phyloP scores from a whole-genome alignment of 2,329 filamentous ascomycete genomes.

The Curvularia eragrostidis region DNA sequence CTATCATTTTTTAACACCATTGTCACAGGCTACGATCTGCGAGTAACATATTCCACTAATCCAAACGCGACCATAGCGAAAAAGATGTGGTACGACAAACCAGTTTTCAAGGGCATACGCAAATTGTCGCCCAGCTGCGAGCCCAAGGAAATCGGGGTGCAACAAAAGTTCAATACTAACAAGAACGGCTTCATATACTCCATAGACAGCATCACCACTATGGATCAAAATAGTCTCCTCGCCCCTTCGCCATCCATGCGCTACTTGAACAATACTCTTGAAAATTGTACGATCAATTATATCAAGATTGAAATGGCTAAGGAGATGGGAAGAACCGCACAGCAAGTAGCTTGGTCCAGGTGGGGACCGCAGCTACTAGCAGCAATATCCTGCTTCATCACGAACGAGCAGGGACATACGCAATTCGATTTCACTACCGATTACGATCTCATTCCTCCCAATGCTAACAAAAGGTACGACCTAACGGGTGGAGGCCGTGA shows the following conservation, averaged over 20 bases:
- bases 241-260: constrained; percentile 4
- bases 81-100: constrained; percentile 8
- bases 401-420: not conserved
- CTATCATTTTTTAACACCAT: constrained; percentile 7
- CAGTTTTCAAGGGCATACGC: constrained; percentile 2
- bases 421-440: constrained; percentile 3
- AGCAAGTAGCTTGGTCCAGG: constrained; percentile 5
- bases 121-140: constrained; percentile 9
- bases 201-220: not conserved
- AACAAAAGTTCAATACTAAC: constrained; percentile 10
- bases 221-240: not conserved
- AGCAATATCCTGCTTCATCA: constrained; percentile 6
- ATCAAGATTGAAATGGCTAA: constrained; percentile 10
- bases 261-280: constrained; percentile 10
- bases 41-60: constrained; percentile 5
- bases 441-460: constrained; percentile 7
- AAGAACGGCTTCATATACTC: constrained; percentile 9
- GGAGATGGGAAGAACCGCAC: constrained; percentile 2
- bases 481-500: not conserved
- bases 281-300: constrained; percentile 6
- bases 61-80: constrained; percentile 3
- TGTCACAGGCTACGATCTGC: constrained; percentile 8
- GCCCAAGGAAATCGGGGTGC: constrained; percentile 5
- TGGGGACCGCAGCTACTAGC: constrained; percentile 6
- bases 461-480: not conserved